Base-by-base conservation (phyloP, 2,329 filamentous ascomycete genomes). In the Xylaria sp. region DNA sequence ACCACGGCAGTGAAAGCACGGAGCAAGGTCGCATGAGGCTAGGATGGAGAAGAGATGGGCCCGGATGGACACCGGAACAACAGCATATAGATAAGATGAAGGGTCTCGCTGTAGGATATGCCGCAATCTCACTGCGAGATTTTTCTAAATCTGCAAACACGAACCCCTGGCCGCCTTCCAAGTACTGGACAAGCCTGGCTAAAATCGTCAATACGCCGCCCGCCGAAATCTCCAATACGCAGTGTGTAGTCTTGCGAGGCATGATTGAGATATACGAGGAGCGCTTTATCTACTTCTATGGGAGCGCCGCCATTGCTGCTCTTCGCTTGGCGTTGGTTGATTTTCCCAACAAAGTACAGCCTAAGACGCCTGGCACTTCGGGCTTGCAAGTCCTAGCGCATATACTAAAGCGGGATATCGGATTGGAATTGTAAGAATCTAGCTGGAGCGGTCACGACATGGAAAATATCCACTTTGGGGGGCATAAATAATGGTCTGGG, bases 101-200 rank as follows among this genome's bases (percentile, higher is more conserved):
- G 3, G 95, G 94, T 0, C 84, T 98, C 0, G 94, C 90, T 1
- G 91, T 92, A 2, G 95, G 95, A 0, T 99, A 92, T 77, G 93
- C 94, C 0, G 89, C 94, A 1, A 85, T 98, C 46, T 89, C 93
- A 1, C 84, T 98, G 9, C 90, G 95, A 57, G 93, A 97, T 78
- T 97, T 97, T 77, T 88, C 88, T 71, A 91, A 88, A 72, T 88
- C 90, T 1, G 84, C 85, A 48, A 90, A 90, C 72, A 84, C 83
- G 55, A 94, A 94, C 74, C 94, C 91, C 0, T 96, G 89, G 81
- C 94, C 91, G 3, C 92, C 92, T 58, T 86, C 85, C 0, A 86
- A 94, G 65, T 98, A 96, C 83, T 99, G 96, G 96, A 86, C 85
- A 46, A 87, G 91, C 0, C 83, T 98, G 66, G 89, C 93, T 0